Percentiles rank a stretch among this genome's conserved stretches.
phyloP scores from a whole-genome alignment of 805 yeast genomes.

The Gaillardinia entomophila region DNA sequence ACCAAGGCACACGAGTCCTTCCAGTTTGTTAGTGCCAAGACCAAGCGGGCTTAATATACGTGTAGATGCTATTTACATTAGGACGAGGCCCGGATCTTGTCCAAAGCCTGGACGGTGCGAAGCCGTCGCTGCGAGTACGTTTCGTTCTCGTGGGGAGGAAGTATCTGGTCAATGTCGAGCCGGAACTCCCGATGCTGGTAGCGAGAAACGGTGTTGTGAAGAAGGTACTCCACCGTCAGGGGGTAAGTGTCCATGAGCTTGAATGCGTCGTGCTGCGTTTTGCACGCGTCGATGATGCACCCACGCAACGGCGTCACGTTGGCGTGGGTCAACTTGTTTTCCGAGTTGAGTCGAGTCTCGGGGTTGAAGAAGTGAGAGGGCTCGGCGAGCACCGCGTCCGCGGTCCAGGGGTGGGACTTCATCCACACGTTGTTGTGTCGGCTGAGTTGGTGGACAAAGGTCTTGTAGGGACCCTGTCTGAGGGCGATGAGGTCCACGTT shows the following conservation, averaged over 20 bases:
- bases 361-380: slow-evolving; percentile 27
- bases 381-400: slow-evolving; percentile 11
- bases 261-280: slow-evolving; percentile 13
- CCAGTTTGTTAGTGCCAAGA: slow-evolving; percentile 21
- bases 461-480: no score
- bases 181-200: slow-evolving; percentile 4
- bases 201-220: slow-evolving; percentile 14
- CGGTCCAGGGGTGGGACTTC: slow-evolving; percentile 2
- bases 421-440: background rate
- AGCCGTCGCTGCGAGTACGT: slow-evolving; percentile 14
- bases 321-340: slow-evolving; percentile 15
- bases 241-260: slow-evolving; percentile 29
- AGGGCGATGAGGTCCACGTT: slow-evolving; percentile 9
- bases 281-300: background rate
- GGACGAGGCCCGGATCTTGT: no score
- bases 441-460: no score
- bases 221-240: slow-evolving; percentile 23
- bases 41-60: no score
- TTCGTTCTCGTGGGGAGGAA: slow-evolving; percentile 14
- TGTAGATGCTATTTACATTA: slow-evolving; percentile 2
- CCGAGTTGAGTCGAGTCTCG: slow-evolving; percentile 17
- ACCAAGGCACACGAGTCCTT: slow-evolving; percentile 23
- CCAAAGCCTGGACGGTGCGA: slow-evolving; percentile 19
- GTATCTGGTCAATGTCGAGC: background rate
- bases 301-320: slow-evolving; percentile 1